These are phyloP conservation scores for Penicillium argentinense DNA, from an alignment of 495 filamentous ascomycete species.

Conservation along the genomic window DNA sequence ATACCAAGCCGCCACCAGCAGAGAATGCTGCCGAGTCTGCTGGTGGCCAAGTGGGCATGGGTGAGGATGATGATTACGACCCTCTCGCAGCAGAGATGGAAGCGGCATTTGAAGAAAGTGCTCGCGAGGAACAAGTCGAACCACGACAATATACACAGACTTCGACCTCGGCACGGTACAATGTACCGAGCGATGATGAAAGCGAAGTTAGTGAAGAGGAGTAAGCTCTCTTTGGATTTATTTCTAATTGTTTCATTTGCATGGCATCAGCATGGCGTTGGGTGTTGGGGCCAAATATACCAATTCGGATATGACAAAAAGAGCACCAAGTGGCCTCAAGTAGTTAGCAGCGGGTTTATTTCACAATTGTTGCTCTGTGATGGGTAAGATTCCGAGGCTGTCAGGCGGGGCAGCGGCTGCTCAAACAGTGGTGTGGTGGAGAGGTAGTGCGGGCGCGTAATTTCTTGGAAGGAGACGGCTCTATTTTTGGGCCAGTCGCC, in stretches of 20 bases:
- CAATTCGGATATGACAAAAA: too few relatives aligned
- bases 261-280: constrained; percentile 19
- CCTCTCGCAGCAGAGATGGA: constrained; percentile 48
- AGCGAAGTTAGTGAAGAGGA: constrained; percentile 54
- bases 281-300: constrained; percentile 13
- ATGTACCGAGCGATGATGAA: constrained; percentile 45
- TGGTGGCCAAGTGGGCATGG: constrained; percentile 28
- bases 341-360: too few relatives aligned
- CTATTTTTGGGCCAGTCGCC: too few relatives aligned
- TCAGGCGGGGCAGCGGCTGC: too few relatives aligned
- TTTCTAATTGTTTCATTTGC: constrained; percentile 14
- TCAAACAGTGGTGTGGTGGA: too few relatives aligned
- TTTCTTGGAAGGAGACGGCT: too few relatives aligned
- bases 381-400: too few relatives aligned
- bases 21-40: constrained; percentile 4
- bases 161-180: constrained; percentile 29
- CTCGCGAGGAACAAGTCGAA: constrained; percentile 38
- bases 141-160: constrained; percentile 33
- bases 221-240: constrained; percentile 19
- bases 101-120: constrained; percentile 47
- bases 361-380: too few relatives aligned
- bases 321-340: too few relatives aligned
- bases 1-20: constrained; percentile 15
- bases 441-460: too few relatives aligned
- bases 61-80: constrained; percentile 40